Evolutionary conservation across 2,329 filamentous ascomycete species (phyloP).

Genomic region (Aureobasidium sp.): DNA sequence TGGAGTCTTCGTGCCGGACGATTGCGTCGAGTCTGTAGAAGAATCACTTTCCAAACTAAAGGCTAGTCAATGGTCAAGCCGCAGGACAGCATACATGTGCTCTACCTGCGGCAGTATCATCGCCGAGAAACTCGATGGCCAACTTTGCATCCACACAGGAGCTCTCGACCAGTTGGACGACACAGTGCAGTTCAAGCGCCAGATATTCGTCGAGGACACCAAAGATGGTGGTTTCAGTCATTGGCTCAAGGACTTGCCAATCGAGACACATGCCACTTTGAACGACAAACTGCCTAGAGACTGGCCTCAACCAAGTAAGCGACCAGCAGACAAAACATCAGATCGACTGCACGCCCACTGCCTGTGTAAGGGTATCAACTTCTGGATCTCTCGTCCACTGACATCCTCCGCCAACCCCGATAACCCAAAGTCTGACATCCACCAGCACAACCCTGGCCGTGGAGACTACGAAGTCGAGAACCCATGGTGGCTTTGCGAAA

Average conservation of each 20-base stretch:
- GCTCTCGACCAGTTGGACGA: conserved; percentile 26
- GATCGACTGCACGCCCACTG: conserved; percentile 38
- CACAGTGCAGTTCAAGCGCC: conserved; percentile 24
- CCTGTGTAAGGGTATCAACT: conserved; percentile 48
- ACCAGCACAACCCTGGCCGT: conserved; percentile 33
- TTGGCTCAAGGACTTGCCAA: conserved; percentile 24
- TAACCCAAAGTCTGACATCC: conserved; percentile 47
- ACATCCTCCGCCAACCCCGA: conserved; percentile 35
- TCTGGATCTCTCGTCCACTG: conserved; percentile 51
- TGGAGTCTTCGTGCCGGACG: not conserved
- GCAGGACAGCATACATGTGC: conserved; percentile 42
- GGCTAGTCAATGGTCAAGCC: conserved; percentile 37
- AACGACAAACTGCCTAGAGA: not conserved
- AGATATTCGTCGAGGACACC: conserved; percentile 29
- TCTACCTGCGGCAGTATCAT: conserved; percentile 41
- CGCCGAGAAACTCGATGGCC: conserved; percentile 15
- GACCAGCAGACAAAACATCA: not conserved
- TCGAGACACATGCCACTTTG: conserved; percentile 14
- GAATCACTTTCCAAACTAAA: conserved; percentile 29
- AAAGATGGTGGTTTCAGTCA: conserved; percentile 31
- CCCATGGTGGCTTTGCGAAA: conserved; percentile 53
- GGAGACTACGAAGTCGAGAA: conserved; percentile 18
- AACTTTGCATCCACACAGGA: conserved; percentile 26
- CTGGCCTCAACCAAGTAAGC: not conserved
- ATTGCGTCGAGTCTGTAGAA: conserved; percentile 24